These are phyloP conservation scores for Coemansia sp. DNA, from an alignment of 192 early-diverging fungal genomes.

Conservation along the genomic window DNA sequence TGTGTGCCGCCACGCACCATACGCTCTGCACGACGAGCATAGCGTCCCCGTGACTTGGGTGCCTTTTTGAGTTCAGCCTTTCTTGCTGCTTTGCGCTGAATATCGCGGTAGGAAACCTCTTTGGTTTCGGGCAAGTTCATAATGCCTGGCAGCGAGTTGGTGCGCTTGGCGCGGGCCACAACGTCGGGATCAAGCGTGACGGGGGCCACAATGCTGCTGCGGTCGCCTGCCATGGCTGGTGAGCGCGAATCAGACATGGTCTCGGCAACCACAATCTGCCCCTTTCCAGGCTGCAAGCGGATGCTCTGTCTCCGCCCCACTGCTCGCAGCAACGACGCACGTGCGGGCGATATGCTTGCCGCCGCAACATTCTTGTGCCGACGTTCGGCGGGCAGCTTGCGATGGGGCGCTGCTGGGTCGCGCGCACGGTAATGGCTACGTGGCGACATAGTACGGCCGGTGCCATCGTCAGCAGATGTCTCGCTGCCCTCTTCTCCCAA, in stretches of 20 bases:
- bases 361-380: not conserved
- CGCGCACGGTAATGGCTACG: constrained; percentile 50
- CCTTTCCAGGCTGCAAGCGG: constrained; percentile 49
- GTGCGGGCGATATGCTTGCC: constrained; percentile 44
- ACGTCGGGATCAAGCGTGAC: constrained; percentile 21
- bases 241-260: constrained; percentile 24
- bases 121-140: constrained; percentile 53
- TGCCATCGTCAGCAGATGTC: constrained; percentile 9
- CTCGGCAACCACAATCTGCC: constrained; percentile 50
- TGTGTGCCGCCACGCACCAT: constrained; percentile 39
- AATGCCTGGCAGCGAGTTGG: constrained; percentile 48
- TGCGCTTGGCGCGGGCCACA: constrained; percentile 40
- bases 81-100: constrained; percentile 41
- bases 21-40: constrained; percentile 45
- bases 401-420: constrained; percentile 48
- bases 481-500: constrained; percentile 25
- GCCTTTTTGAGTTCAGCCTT: constrained; percentile 22
- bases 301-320: constrained; percentile 54
- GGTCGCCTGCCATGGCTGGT: constrained; percentile 4
- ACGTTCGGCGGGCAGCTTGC: constrained; percentile 25
- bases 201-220: constrained; percentile 12
- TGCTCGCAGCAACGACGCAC: constrained; percentile 47
- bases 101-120: constrained; percentile 48
- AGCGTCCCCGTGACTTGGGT: constrained; percentile 23
- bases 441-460: constrained; percentile 20